Conservation (phyloP, 768 basidiomycete genomes). For the Coprinopsis sp. region DNA sequence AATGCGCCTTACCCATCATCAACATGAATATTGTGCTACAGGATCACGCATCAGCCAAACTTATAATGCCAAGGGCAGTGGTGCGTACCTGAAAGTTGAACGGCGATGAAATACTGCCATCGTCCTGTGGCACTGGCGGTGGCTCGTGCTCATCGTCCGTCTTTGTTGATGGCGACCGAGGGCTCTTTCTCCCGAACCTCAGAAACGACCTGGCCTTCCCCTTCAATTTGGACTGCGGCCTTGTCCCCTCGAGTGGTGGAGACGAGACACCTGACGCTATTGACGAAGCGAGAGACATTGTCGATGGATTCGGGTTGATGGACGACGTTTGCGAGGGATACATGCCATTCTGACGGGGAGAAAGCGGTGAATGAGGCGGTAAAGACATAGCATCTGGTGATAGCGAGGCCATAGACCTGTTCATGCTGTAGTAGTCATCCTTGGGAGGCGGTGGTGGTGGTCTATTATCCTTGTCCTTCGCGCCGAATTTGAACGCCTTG, state of each 20-base stretch:
- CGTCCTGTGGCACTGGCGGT: slow-evolving; percentile 28
- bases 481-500: slow-evolving; percentile 28
- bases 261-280: slow-evolving; percentile 25
- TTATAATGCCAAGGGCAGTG: background rate
- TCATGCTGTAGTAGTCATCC: slow-evolving; percentile 47
- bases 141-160: slow-evolving; percentile 15
- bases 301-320: slow-evolving; percentile 28
- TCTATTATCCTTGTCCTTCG: slow-evolving; percentile 23
- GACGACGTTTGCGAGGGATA: slow-evolving; percentile 29
- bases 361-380: slow-evolving; percentile 38
- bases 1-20: slow-evolving; percentile 58
- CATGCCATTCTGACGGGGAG: slow-evolving; percentile 31
- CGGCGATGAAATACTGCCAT: slow-evolving; percentile 61
- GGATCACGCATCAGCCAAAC: background rate
- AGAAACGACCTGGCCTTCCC: slow-evolving; percentile 38
- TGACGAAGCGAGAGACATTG: slow-evolving; percentile 34
- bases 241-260: slow-evolving; percentile 14
- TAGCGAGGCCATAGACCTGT: slow-evolving; percentile 44
- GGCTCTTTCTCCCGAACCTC: slow-evolving; percentile 36
- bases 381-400: slow-evolving; percentile 37
- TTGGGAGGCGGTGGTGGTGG: slow-evolving; percentile 66
- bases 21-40: slow-evolving; percentile 73
- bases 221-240: slow-evolving; percentile 20
- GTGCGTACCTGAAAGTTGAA: slow-evolving; percentile 70
- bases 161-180: slow-evolving; percentile 21